Conservation (phyloP, 805 yeast species). For the Wickerhamiella slavikovae region DNA sequence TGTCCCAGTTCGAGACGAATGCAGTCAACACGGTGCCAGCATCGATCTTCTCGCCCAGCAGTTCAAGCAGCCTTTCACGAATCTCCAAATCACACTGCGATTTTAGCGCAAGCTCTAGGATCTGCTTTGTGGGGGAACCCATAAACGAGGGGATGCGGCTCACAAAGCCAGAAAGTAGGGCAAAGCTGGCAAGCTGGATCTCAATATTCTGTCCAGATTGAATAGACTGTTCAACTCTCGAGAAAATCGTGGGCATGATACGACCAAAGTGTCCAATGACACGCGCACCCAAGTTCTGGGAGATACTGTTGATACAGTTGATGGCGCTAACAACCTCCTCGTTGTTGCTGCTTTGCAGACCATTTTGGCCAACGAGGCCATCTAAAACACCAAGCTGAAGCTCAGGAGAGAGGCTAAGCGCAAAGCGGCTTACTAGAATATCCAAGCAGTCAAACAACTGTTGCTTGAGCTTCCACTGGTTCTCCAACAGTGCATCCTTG, state of each 20-base stretch:
- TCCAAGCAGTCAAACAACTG: slow-evolving; percentile 18
- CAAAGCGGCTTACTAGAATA: slow-evolving; percentile 41
- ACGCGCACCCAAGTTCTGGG: slow-evolving; percentile 65
- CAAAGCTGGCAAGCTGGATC: slow-evolving; percentile 49
- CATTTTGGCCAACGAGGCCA: slow-evolving; percentile 28
- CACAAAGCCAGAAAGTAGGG: slow-evolving; percentile 52
- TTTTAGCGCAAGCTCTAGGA: slow-evolving; percentile 30
- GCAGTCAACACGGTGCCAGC: slow-evolving; percentile 39
- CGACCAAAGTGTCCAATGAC: slow-evolving; percentile 69
- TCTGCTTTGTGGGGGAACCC: slow-evolving; percentile 41
- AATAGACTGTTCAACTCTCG: slow-evolving; percentile 29
- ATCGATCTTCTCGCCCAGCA: slow-evolving; percentile 49
- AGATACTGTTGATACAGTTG: slow-evolving; percentile 46
- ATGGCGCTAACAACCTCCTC: slow-evolving; percentile 58
- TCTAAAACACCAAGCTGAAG: slow-evolving; percentile 29
- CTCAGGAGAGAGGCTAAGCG: slow-evolving; percentile 23
- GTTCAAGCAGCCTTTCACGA: slow-evolving; percentile 27
- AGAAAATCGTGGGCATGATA: slow-evolving; percentile 55
- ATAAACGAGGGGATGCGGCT: slow-evolving; percentile 77
- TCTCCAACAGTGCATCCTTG: slow-evolving; percentile 18
- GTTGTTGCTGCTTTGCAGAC: slow-evolving; percentile 32
- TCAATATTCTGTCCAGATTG: slow-evolving; percentile 11
- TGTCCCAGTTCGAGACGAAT: slow-evolving; percentile 41
- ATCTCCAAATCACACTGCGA: slow-evolving; percentile 33
- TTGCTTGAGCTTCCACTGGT: slow-evolving; percentile 9